Percentiles rank a stretch among this genome's conserved stretches.
Evolutionary conservation across 2,329 filamentous ascomycete species (phyloP).

Genomic region (Talaromyces amestolkiae): DNA sequence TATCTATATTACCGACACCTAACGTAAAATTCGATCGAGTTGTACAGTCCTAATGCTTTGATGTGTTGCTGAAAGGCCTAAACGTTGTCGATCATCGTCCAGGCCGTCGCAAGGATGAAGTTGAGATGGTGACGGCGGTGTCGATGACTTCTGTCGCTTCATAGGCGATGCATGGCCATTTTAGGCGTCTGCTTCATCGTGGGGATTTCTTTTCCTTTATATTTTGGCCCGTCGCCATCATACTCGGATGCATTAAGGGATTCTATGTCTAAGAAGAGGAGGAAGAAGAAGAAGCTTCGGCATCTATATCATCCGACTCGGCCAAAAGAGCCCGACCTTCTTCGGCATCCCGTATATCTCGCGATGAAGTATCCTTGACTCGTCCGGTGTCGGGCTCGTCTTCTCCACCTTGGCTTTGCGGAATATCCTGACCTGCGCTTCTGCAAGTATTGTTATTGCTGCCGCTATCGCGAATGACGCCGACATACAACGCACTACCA

Average conservation of each 20-base stretch:
- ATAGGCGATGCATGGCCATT: slow-evolving; percentile 34
- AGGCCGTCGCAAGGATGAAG: slow-evolving; percentile 10
- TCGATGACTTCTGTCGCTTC: slow-evolving; percentile 17
- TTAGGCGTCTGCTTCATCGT: slow-evolving; percentile 25
- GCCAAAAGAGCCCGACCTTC: slow-evolving; percentile 16
- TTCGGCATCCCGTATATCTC: slow-evolving; percentile 13
- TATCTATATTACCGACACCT: no score
- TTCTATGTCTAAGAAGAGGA: slow-evolving; percentile 4
- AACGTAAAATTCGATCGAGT: neutral
- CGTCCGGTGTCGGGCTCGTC: neutral
- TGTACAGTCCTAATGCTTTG: slow-evolving; percentile 21
- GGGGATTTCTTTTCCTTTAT: slow-evolving; percentile 55
- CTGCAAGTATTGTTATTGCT: slow-evolving; percentile 6
- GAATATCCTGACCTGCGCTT: neutral
- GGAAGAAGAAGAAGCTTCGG: neutral
- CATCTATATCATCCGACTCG: slow-evolving; percentile 11
- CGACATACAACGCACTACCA: slow-evolving; percentile 64
- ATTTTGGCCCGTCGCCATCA: slow-evolving; percentile 35
- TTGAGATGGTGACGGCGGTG: slow-evolving; percentile 10
- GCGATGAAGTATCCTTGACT: neutral
- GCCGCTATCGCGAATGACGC: slow-evolving; percentile 50
- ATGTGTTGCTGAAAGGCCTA: slow-evolving; percentile 18
- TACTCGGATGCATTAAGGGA: slow-evolving; percentile 31
- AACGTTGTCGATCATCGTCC: slow-evolving; percentile 16
- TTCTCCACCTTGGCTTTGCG: neutral